Percentiles rank a stretch among this genome's conserved stretches.
Conservation (phyloP, 2,329 filamentous ascomycete genomes). For the Fusarium metavorans region DNA sequence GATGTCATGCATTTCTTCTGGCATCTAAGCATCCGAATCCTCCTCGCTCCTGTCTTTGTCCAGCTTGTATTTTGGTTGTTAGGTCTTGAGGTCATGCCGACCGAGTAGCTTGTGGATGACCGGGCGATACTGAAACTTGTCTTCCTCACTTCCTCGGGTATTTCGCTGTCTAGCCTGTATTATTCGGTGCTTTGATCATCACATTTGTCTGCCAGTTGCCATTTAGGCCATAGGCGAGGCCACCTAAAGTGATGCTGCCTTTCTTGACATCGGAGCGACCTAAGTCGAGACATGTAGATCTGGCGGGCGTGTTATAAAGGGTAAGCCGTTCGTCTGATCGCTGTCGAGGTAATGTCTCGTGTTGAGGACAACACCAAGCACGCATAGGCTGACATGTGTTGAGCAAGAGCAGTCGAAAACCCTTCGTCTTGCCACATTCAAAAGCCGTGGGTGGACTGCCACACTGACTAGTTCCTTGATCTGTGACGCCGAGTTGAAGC, state of each 20-base stretch:
- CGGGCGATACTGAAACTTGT: constrained; percentile 82
- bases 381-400: neutral
- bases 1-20: neutral
- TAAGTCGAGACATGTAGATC: neutral
- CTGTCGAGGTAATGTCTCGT: neutral
- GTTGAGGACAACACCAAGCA: neutral
- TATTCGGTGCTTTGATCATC: constrained; percentile 78
- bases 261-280: neutral
- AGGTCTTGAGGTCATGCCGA: constrained; percentile 85
- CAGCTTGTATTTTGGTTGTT: constrained; percentile 52
- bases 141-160: constrained; percentile 69
- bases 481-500: neutral
- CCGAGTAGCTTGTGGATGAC: constrained; percentile 83
- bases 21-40: neutral
- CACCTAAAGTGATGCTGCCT: neutral
- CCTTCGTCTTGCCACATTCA: neutral
- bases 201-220: constrained; percentile 59
- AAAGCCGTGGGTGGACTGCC: neutral
- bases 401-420: neutral
- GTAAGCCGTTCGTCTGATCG: neutral
- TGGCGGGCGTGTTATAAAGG: neutral
- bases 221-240: neutral
- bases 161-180: constrained; percentile 65
- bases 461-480: neutral
- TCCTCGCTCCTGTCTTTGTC: neutral